Percentiles rank a stretch among this genome's conserved stretches.
Conservation (phyloP, 2,329 filamentous ascomycete species). For the Ophiosphaerella herpotricha region DNA sequence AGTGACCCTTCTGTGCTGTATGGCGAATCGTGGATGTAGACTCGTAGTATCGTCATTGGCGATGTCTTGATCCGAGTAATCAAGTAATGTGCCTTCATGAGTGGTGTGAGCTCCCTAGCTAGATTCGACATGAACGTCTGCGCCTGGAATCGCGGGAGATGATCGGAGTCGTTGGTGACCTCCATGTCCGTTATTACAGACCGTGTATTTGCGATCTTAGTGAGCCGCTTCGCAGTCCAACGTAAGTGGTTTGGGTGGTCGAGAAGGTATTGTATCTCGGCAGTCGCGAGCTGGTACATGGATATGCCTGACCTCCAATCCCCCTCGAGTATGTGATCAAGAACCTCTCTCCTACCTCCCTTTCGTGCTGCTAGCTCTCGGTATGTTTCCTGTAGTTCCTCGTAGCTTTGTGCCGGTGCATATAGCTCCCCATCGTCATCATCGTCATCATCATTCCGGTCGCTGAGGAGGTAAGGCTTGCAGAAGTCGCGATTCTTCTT, state of each 20-base stretch:
- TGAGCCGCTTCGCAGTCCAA: constrained; percentile 60
- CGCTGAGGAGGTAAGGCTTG: constrained; percentile 59
- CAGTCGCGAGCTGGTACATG: constrained; percentile 60
- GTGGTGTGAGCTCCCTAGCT: constrained; percentile 72
- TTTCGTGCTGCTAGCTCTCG: constrained; percentile 48
- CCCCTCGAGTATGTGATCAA: constrained; percentile 61
- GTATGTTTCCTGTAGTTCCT: constrained; percentile 64
- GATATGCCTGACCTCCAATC: constrained; percentile 62
- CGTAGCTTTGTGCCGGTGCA: constrained; percentile 66
- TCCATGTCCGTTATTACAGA: constrained; percentile 41
- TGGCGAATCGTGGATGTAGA: constrained; percentile 79
- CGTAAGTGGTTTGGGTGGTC: constrained; percentile 57
- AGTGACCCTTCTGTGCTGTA: constrained; percentile 63
- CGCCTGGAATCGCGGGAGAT: constrained; percentile 74
- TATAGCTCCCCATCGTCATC: constrained; percentile 65
- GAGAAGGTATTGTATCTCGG: constrained; percentile 59
- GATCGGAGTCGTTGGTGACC: constrained; percentile 44
- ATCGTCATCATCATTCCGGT: constrained; percentile 52
- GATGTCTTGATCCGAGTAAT: constrained; percentile 71
- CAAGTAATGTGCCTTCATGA: constrained; percentile 84
- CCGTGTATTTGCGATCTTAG: constrained; percentile 36
- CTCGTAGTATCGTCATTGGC: constrained; percentile 75
- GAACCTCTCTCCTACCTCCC: constrained; percentile 58
- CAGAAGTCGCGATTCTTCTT: constrained; percentile 65
- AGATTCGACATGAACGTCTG: constrained; percentile 79